Evolutionary conservation across 345 rosid species (phyloP).

Genomic region (Gossypium anomalum): DNA sequence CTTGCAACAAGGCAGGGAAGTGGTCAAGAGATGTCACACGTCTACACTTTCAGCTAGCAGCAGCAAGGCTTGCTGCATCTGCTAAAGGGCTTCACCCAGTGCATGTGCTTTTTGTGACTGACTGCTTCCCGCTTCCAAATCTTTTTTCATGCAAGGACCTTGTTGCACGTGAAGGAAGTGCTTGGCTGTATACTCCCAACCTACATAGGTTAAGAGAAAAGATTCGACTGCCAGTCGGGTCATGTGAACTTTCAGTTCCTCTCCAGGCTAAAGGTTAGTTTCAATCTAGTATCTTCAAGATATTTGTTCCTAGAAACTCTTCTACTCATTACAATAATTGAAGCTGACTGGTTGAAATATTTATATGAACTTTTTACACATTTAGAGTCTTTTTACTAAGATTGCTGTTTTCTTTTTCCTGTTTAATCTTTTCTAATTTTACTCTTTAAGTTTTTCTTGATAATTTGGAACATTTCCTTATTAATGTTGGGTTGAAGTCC

Average conservation of each 20-base stretch:
- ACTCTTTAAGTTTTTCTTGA: neutral
- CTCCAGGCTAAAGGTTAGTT: constrained; percentile 72
- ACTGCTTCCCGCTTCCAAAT: constrained; percentile 75
- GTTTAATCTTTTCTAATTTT: neutral
- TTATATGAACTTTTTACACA: neutral
- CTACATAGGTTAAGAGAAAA: constrained; percentile 57
- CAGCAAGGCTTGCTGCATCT: constrained; percentile 75
- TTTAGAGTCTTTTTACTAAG: neutral
- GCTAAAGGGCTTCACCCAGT: constrained; percentile 69
- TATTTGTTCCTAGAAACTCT: neutral
- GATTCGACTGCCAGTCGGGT: constrained; percentile 69
- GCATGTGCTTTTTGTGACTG: constrained; percentile 59
- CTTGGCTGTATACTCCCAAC: constrained; percentile 77
- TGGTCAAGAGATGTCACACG: constrained; percentile 90
- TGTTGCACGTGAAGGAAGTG: constrained; percentile 45
- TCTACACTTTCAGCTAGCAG: constrained; percentile 79
- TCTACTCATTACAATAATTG: constrained; percentile 8
- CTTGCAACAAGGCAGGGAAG: constrained; percentile 53
- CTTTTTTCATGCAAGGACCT: constrained; percentile 79
- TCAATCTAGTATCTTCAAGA: constrained; percentile 15
- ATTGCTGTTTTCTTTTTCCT: neutral
- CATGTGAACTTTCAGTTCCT: constrained; percentile 88
- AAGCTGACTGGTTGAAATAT: neutral
- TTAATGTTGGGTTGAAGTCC: neutral
- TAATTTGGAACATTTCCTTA: neutral